Conservation (phyloP, 176 grass and related monocot species). For the Luzula sylvatica region DNA sequence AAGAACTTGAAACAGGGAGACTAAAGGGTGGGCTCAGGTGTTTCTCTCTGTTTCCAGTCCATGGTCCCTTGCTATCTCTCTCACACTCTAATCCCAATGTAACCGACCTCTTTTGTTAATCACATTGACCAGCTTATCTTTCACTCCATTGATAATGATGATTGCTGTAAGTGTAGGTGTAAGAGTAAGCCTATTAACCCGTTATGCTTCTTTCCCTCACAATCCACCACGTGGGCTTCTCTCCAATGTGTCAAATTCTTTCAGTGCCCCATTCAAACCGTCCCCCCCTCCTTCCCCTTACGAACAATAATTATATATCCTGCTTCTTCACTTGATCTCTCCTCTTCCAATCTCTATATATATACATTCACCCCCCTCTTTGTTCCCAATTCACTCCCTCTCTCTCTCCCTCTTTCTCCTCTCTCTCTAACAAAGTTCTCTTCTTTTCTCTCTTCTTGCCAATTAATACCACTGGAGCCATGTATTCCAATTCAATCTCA, state of each 20-base stretch:
- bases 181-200: too few relatives aligned
- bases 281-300: background rate
- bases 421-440: background rate
- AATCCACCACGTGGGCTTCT: constrained; percentile 49
- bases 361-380: constrained; percentile 2
- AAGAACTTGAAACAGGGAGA: background rate
- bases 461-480: constrained; percentile 16
- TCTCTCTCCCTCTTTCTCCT: background rate
- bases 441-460: background rate
- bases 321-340: background rate
- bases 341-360: constrained; percentile 34
- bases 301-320: background rate
- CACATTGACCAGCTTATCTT: background rate
- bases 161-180: too few relatives aligned
- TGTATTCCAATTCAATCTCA: constrained; percentile 23
- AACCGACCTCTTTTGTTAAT: background rate
- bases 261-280: background rate
- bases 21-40: background rate
- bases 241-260: background rate
- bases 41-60: background rate
- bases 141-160: background rate
- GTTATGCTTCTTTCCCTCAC: background rate
- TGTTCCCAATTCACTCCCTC: too few relatives aligned
- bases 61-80: background rate
- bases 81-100: too few relatives aligned